Conservation (phyloP, 2,329 filamentous ascomycete species). For the Aspergillus sp. region DNA sequence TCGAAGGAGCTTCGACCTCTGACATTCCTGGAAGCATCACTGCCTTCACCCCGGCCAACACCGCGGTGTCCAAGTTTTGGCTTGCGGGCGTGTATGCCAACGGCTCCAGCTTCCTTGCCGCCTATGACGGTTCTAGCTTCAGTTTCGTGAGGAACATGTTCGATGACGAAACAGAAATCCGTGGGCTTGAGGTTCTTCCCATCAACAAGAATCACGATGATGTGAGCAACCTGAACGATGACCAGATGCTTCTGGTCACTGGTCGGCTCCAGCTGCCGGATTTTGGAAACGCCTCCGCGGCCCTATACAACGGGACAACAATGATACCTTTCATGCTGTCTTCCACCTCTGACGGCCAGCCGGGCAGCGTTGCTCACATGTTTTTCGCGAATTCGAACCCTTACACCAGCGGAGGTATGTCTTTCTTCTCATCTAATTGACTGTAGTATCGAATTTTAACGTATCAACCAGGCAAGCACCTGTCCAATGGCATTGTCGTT, state of each 20-base stretch:
- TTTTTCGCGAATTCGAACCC: conserved; percentile 82
- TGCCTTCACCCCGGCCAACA: conserved; percentile 72
- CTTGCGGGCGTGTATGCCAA: conserved; percentile 71
- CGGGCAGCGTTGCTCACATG: conserved; percentile 75
- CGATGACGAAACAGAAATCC: conserved; percentile 66
- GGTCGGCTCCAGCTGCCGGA: conserved; percentile 74
- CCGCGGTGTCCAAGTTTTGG: conserved; percentile 76
- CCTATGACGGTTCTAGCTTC: conserved; percentile 76
- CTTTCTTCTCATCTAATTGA: background rate
- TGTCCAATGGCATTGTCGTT: conserved; percentile 49
- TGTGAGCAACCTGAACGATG: conserved; percentile 63
- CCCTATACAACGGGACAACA: conserved; percentile 79
- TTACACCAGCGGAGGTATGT: conserved; percentile 67
- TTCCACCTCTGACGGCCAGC: conserved; percentile 62
- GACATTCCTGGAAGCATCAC: conserved; percentile 77
- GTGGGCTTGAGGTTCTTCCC: conserved; percentile 78
- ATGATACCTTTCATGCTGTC: conserved; percentile 81
- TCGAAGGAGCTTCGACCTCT: conserved; percentile 54
- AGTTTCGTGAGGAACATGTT: conserved; percentile 65
- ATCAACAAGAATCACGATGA: conserved; percentile 68
- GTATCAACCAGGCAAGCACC: conserved; percentile 34
- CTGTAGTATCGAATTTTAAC: conserved; percentile 5
- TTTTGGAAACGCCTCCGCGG: conserved; percentile 82
- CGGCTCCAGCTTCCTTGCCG: conserved; percentile 75
- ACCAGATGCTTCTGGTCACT: conserved; percentile 78